Evolutionary conservation across 805 yeast species (phyloP), one percentile per base, ranked within the genome.

Genomic region (Candida berthetii): DNA sequence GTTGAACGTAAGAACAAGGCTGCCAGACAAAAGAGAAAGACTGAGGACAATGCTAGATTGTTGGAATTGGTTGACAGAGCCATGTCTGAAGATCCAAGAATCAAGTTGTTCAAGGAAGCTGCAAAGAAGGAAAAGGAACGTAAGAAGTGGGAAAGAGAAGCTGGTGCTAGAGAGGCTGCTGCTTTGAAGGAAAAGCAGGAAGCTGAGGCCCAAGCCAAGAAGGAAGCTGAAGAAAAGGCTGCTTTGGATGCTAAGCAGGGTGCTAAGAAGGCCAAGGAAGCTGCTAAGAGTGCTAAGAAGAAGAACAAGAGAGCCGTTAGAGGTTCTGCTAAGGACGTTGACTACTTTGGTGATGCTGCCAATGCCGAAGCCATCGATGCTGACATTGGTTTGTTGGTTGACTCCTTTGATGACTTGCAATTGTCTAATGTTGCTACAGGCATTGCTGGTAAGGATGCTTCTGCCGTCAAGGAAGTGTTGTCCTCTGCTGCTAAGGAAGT

Each of bases 141-240:
- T 66, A 80, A 74, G 75, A 93, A 91, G 70, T 91, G 98, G 98
- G 98, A 93, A 67, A 85, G 82, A 65, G 98, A 90, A 66, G 96
- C 98, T 41, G 98, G 96, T 54, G 80, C 95, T 27, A 85, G 98
- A 74, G 82, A 88, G 63, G 98, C 95, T 50, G 96, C 96, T 47
- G 99, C 88, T 60, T 95, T 91, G 39, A 82, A 85, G 62, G 80
- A 79, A 44, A 83, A 82, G 68, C 83, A 82, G 61, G 96, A 85
- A 55, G 95, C 85, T 40, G 98, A 85, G 58, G 86, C 85, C 52
- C 86, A 84, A 52, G 80, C 80, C 54, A 80, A 78, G 50, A 81
- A 78, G 60, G 93, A 84, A 47, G 95, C 81, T 39, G 90, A 77
- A 44, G 84, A 78, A 47, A 80, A 77, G 24, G 78, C 81, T 47